These are phyloP conservation scores for Aspergillus ibericus DNA, from an alignment of 2,329 filamentous ascomycete genomes.

Conservation along the genomic window DNA sequence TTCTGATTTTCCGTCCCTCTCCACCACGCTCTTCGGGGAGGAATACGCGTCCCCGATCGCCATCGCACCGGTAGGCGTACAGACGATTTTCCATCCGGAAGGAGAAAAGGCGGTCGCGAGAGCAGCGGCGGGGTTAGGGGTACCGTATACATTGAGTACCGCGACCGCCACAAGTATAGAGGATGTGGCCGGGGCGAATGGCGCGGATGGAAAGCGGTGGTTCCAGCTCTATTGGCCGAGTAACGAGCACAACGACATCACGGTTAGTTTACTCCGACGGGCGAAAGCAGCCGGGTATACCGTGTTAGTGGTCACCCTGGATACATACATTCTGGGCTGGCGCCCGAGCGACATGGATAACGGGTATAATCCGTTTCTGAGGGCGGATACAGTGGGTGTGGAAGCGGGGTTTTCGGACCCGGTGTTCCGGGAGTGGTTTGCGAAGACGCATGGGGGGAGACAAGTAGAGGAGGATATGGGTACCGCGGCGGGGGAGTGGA, in stretches of 20 bases:
- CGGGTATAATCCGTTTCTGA: constrained; percentile 47
- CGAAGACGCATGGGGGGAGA: constrained; percentile 45
- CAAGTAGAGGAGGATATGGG: constrained; percentile 48
- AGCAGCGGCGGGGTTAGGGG: constrained; percentile 57
- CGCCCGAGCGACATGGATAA: constrained; percentile 65
- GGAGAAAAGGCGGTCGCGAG: constrained; percentile 63
- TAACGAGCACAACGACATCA: constrained; percentile 60
- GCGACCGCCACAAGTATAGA: constrained; percentile 64
- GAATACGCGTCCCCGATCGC: constrained; percentile 55
- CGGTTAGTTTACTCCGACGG: constrained; percentile 59
- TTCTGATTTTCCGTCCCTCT: constrained; percentile 47
- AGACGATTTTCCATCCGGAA: constrained; percentile 64
- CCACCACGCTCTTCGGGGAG: constrained; percentile 53
- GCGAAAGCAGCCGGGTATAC: constrained; percentile 62
- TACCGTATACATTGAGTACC: constrained; percentile 68
- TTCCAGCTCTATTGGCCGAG: constrained; percentile 73
- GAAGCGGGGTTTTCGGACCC: constrained; percentile 65
- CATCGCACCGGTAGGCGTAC: constrained; percentile 68
- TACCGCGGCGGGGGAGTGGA: constrained; percentile 53
- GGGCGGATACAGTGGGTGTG: constrained; percentile 49
- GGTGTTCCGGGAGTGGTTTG: constrained; percentile 59
- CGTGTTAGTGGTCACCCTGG: constrained; percentile 69
- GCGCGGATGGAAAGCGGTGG: constrained; percentile 57
- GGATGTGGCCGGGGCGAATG: constrained; percentile 60
- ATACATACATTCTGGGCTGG: constrained; percentile 69